A percentile compares a stretch with the other conserved stretches of the same genome.
These are phyloP conservation scores for Penicillium freii DNA, from an alignment of 2,329 filamentous ascomycete species.

Conservation along the genomic window DNA sequence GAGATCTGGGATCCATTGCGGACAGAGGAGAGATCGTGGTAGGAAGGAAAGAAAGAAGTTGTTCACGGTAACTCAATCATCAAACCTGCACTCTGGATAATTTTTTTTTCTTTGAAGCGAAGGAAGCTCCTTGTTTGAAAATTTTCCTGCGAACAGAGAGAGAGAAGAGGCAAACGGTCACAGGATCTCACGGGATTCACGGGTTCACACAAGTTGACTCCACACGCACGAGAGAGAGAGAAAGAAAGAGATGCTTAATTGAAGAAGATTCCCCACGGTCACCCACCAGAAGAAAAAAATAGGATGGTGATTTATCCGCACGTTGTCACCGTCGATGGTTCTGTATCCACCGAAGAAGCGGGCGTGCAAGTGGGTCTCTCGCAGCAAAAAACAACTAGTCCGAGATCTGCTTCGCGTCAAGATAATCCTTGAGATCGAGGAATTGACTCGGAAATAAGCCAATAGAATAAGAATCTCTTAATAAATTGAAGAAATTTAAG, in stretches of 20 bases:
- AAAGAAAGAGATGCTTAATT: conserved; percentile 36
- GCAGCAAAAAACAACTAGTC: conserved; percentile 36
- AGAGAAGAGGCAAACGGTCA: conserved; percentile 14
- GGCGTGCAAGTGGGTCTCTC: conserved; percentile 41
- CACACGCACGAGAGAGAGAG: conserved; percentile 29
- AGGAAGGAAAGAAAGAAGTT: conserved; percentile 12
- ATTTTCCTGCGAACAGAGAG: conserved; percentile 18
- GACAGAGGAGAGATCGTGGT: conserved; percentile 14
- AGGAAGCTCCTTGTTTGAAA: conserved; percentile 21
- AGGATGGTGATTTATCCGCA: conserved; percentile 43
- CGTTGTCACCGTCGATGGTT: conserved; percentile 41
- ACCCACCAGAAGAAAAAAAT: conserved; percentile 36
- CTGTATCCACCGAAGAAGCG: conserved; percentile 42
- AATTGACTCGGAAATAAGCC: background rate
- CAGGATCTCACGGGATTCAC: conserved; percentile 11
- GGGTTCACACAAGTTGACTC: conserved; percentile 24
- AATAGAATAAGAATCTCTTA: background rate
- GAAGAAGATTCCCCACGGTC: conserved; percentile 41
- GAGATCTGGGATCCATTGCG: conserved; percentile 45
- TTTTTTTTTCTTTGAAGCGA: conserved; percentile 17
- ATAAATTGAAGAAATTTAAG: conserved; percentile 4
- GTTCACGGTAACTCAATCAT: conserved; percentile 39
- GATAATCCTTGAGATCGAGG: conserved; percentile 21
- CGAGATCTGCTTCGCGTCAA: conserved; percentile 39
- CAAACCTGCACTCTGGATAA: conserved; percentile 25